These are phyloP conservation scores for Aspergillus unguis DNA, from an alignment of 2,329 filamentous ascomycete genomes.

Conservation along the genomic window DNA sequence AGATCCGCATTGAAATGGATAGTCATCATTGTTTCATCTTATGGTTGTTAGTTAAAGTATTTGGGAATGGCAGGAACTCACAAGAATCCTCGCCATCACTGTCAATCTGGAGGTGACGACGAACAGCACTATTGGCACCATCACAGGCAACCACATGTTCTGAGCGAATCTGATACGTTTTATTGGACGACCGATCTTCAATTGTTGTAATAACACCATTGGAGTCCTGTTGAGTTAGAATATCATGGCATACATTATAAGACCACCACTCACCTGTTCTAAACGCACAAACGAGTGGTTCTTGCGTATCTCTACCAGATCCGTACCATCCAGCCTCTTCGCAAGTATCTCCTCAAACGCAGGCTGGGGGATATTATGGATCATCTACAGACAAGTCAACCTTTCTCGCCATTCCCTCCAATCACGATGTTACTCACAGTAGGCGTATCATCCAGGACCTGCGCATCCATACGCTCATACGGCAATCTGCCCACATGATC, in stretches of 20 bases:
- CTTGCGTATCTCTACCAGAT: conserved; percentile 19
- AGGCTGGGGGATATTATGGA: conserved; percentile 45
- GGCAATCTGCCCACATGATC: conserved; percentile 37
- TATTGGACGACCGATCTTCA: conserved; percentile 26
- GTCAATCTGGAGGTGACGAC: conserved; percentile 32
- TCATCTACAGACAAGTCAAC: conserved; percentile 27
- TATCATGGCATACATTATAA: background rate
- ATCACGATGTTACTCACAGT: conserved; percentile 18
- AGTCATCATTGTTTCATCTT: conserved; percentile 48
- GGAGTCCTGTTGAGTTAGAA: too few species aligned
- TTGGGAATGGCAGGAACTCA: conserved; percentile 15
- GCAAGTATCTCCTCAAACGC: conserved; percentile 39
- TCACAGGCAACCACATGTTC: conserved; percentile 38
- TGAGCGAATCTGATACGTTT: conserved; percentile 28
- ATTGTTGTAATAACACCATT: conserved; percentile 29
- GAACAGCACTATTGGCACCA: conserved; percentile 32
- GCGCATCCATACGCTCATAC: conserved; percentile 23
- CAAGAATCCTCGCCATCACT: conserved; percentile 45
- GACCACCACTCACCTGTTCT: conserved; percentile 24
- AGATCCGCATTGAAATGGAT: conserved; percentile 46
- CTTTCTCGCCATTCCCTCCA: background rate
- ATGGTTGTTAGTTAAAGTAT: background rate
- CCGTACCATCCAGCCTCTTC: conserved; percentile 18
- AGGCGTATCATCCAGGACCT: conserved; percentile 36
- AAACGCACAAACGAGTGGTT: conserved; percentile 32